Conservation (phyloP, 345 rosid species). For the Streptanthus diversifolius region DNA sequence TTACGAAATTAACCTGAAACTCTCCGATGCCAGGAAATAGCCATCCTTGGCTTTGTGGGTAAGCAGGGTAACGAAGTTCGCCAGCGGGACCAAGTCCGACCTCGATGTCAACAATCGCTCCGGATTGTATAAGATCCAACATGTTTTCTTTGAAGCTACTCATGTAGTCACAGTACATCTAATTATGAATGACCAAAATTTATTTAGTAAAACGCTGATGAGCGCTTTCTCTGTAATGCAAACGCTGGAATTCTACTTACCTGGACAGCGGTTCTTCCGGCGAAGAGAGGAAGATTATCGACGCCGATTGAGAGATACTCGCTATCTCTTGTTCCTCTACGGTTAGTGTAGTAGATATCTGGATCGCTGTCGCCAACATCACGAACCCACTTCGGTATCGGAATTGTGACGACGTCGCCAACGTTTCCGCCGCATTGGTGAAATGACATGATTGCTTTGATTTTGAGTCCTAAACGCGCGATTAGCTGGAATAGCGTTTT, state of each 20-base stretch:
- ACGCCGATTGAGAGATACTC: constrained; percentile 70
- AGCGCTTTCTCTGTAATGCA: background rate
- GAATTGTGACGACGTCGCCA: constrained; percentile 70
- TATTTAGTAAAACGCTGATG: background rate
- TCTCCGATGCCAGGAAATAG: constrained; percentile 81
- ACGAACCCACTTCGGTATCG: constrained; percentile 70
- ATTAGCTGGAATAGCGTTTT: constrained; percentile 56
- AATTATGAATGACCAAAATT: background rate
- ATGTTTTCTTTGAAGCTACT: constrained; percentile 70
- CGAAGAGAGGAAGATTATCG: constrained; percentile 52
- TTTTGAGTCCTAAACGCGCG: constrained; percentile 46
- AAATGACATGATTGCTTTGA: constrained; percentile 83
- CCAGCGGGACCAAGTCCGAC: constrained; percentile 92
- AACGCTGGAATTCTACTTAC: constrained; percentile 29
- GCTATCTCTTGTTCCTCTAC: constrained; percentile 49
- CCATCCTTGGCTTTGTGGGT: constrained; percentile 74
- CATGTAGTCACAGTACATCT: constrained; percentile 82
- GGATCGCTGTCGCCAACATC: constrained; percentile 53
- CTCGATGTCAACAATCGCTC: constrained; percentile 63
- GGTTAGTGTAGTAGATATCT: constrained; percentile 65
- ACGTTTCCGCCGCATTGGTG: constrained; percentile 90
- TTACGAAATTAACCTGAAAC: constrained; percentile 49
- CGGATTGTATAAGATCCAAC: constrained; percentile 59
- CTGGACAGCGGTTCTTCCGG: constrained; percentile 66
- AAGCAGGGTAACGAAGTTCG: constrained; percentile 85